Evolutionary conservation across 306 rosid species (phyloP), one percentile per base, ranked within the genome.

Genomic region (Alnus glutinosa): DNA sequence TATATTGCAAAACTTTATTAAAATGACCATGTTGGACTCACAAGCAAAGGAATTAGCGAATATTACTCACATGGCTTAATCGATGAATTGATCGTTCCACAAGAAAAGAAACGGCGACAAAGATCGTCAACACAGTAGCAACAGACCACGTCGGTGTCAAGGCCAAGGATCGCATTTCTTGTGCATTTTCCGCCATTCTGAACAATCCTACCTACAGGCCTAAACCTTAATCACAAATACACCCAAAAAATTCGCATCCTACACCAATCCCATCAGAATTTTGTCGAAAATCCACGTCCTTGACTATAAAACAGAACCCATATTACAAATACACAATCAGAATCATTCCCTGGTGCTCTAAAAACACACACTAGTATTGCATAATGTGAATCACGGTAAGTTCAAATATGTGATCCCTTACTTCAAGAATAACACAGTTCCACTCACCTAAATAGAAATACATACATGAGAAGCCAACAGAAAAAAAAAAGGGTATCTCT

Each of bases 141-240:
- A 95, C 98, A 70, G 98, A 95, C 99, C 99, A 95, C 69, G 99
- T 95, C 62, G 99, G 99, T 64, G 98, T 95, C 93, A 93, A 87
- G 79, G 99, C 99, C 91, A 95, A 78, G 32, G 99, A 93, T 81
- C 99, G 82, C 81, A 86, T 73, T 85, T 91, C 93, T 76, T 85
- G 78, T 18, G 0, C 81, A 76, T 83, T 84, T 77, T 86, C 92
- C 39, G 73, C 85, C 98, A 95, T 94, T 81, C 75, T 82, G 52
- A 83, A 73, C 55, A 76, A 81, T 54, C 79, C 78, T 50, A 46
- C 73, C 74, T 73, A 69, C 59, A n/a, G 63, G 81, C 80, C 4
- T 28, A 78, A 78, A 66, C 68, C 84, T 84, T 10, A 63, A 4
- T 42, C 36, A 49, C 73, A 51, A 48, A 47, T 16, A 54, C 75